Percentiles rank a stretch among this genome's conserved stretches.
phyloP scores from a whole-genome alignment of 768 basidiomycete genomes.

The Leucogyrophana mollusca region DNA sequence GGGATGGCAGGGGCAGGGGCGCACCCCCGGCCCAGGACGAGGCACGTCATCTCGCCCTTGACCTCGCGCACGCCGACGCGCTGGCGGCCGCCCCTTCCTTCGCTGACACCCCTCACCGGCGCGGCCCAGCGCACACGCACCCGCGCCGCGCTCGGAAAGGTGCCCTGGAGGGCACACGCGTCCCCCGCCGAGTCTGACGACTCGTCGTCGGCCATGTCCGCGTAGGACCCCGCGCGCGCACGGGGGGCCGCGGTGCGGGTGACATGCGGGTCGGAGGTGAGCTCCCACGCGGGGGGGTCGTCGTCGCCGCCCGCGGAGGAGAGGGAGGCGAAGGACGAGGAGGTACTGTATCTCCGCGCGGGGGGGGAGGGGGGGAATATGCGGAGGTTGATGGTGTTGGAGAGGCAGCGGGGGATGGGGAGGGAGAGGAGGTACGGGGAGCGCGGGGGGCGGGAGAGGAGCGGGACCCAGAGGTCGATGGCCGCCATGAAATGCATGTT shows the following conservation, averaged over 20 bases:
- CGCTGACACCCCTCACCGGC: constrained; percentile 47
- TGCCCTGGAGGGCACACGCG: constrained; percentile 63
- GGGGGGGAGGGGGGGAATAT: constrained; percentile 63
- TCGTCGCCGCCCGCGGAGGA: constrained; percentile 76
- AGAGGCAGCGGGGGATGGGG: constrained; percentile 74
- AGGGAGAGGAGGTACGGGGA: constrained; percentile 78
- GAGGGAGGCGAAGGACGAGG: constrained; percentile 68
- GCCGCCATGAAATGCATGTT: constrained; percentile 78
- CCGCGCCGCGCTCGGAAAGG: constrained; percentile 75
- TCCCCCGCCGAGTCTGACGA: constrained; percentile 68
- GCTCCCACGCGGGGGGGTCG: constrained; percentile 67
- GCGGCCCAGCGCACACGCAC: constrained; percentile 79
- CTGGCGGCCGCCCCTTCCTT: constrained; percentile 51
- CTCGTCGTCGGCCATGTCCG: constrained; percentile 78
- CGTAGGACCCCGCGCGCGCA: constrained; percentile 58
- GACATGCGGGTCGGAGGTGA: constrained; percentile 76
- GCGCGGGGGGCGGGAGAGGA: constrained; percentile 61
- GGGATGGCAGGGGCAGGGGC: no score
- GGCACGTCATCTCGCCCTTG: constrained; percentile 65
- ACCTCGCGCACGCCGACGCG: constrained; percentile 70
- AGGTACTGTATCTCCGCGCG: no score
- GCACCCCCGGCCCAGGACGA: constrained; percentile 60
- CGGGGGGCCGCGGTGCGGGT: constrained; percentile 50
- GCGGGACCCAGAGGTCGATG: constrained; percentile 75
- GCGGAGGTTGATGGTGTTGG: constrained; percentile 70